A percentile compares a stretch with the other conserved stretches of the same genome.
phyloP scores from a whole-genome alignment of 306 rosid species.

The Dryas drummondii region DNA sequence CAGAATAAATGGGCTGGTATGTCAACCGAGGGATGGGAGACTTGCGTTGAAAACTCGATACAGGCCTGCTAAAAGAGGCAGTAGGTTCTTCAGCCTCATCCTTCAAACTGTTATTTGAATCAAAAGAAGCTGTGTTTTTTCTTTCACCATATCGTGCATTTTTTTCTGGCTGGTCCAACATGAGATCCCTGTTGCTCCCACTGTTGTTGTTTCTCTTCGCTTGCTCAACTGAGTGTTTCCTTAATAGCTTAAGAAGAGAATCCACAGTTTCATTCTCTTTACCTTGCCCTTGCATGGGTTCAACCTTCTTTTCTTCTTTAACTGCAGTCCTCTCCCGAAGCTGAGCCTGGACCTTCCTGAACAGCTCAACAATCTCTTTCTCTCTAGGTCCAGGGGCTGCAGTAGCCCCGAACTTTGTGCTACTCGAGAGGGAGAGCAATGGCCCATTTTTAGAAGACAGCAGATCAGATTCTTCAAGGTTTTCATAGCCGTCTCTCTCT shows the following conservation, averaged over 20 bases:
- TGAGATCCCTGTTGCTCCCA: constrained; percentile 38
- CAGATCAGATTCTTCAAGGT: constrained; percentile 65
- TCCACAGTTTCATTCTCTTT: constrained; percentile 77
- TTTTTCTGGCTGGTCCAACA: constrained; percentile 49
- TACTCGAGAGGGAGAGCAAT: constrained; percentile 48
- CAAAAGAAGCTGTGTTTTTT: constrained; percentile 38
- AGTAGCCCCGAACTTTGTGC: constrained; percentile 63
- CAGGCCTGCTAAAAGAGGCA: constrained; percentile 53
- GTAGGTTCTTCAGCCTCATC: constrained; percentile 52
- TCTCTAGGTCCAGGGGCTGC: constrained; percentile 90
- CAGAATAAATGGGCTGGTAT: constrained; percentile 51
- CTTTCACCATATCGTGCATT: constrained; percentile 39
- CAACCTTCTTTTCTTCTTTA: constrained; percentile 80
- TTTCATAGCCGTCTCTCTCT: constrained; percentile 63
- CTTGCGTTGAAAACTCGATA: constrained; percentile 74
- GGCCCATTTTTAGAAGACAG: constrained; percentile 79
- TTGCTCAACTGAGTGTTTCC: constrained; percentile 80
- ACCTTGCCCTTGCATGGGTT: constrained; percentile 48
- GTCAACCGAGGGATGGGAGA: constrained; percentile 80
- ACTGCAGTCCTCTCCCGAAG: constrained; percentile 71
- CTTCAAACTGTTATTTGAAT: constrained; percentile 46
- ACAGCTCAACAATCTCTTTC: constrained; percentile 93
- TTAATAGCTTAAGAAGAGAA: constrained; percentile 80
- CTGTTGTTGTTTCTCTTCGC: constrained; percentile 57
- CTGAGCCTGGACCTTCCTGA: constrained; percentile 89